phyloP scores from a whole-genome alignment of 2,329 filamentous ascomycete species.

The Exophiala calicioides region DNA sequence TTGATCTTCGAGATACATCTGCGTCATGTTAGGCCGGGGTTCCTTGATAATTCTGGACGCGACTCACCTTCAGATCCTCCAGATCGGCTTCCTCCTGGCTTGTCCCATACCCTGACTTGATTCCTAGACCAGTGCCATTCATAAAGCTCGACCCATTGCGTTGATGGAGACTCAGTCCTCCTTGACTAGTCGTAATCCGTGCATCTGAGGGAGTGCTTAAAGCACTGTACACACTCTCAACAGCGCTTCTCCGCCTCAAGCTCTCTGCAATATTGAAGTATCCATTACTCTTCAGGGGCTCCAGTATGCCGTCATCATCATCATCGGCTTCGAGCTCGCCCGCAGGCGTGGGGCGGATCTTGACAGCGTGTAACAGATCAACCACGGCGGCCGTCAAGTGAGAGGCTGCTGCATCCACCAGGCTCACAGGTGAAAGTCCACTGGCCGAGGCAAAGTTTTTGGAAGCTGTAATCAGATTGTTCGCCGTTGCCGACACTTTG shows the following conservation, averaged over 20 bases:
- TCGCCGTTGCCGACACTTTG: conserved; percentile 87
- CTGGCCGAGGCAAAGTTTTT: conserved; percentile 84
- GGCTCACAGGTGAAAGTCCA: conserved; percentile 86
- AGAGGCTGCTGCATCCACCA: conserved; percentile 89
- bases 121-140: conserved; percentile 26
- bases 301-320: conserved; percentile 63
- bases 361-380: conserved; percentile 79
- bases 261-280: conserved; percentile 64
- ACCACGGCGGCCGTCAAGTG: conserved; percentile 85
- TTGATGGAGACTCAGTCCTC: conserved; percentile 9
- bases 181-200: conserved; percentile 16
- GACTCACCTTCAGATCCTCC: conserved; percentile 61
- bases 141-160: conserved; percentile 19
- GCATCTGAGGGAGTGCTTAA: conserved; percentile 64
- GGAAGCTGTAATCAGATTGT: conserved; percentile 90
- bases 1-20: conserved; percentile 81
- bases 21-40: no score
- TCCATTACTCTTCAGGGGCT: conserved; percentile 66
- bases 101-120: conserved; percentile 40
- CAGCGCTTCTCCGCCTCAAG: conserved; percentile 55
- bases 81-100: conserved; percentile 51
- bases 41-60: not conserved
- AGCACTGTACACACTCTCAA: conserved; percentile 75
- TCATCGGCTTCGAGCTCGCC: conserved; percentile 80
- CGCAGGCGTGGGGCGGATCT: conserved; percentile 74